Evolutionary conservation across 2,329 filamentous ascomycete species (phyloP).

Genomic region (Onygena corvina): DNA sequence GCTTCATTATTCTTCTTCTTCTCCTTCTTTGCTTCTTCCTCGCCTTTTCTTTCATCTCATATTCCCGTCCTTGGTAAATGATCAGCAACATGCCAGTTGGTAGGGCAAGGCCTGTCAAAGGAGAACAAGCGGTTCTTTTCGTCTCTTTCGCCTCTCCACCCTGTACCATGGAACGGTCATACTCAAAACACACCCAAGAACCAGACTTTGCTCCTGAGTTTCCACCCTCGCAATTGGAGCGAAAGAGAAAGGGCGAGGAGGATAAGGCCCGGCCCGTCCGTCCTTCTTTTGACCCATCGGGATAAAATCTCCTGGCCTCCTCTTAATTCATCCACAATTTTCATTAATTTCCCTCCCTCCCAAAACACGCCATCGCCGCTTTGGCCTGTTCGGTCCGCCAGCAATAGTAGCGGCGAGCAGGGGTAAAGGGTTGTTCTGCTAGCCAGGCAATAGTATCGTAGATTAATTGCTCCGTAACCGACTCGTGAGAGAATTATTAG

Average conservation of each 20-base stretch:
- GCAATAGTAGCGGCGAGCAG: not conserved
- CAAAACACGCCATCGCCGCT: not conserved
- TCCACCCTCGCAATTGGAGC: too few species aligned
- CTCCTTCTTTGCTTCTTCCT: not conserved
- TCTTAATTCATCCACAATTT: not conserved
- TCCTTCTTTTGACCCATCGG: not conserved
- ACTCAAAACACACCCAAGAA: too few species aligned
- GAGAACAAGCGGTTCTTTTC: not conserved
- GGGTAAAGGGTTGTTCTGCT: too few species aligned
- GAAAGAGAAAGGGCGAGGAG: too few species aligned
- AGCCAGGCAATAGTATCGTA: not conserved
- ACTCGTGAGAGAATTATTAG: too few species aligned
- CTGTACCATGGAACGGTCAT: too few species aligned
- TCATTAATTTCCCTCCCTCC: not conserved
- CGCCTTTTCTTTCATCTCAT: not conserved
- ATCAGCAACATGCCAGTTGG: not conserved
- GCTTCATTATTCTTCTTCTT: not conserved
- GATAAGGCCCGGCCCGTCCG: not conserved
- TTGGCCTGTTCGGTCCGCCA: not conserved
- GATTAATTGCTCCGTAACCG: constrained; percentile 4
- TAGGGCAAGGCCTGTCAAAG: not conserved
- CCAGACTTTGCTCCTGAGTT: too few species aligned
- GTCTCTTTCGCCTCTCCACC: too few species aligned
- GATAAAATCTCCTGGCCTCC: not conserved
- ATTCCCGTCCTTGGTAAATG: not conserved